A percentile compares a stretch with the other conserved stretches of the same genome.
phyloP scores from a whole-genome alignment of 2,329 filamentous ascomycete genomes.

The Cladosporium sp. region DNA sequence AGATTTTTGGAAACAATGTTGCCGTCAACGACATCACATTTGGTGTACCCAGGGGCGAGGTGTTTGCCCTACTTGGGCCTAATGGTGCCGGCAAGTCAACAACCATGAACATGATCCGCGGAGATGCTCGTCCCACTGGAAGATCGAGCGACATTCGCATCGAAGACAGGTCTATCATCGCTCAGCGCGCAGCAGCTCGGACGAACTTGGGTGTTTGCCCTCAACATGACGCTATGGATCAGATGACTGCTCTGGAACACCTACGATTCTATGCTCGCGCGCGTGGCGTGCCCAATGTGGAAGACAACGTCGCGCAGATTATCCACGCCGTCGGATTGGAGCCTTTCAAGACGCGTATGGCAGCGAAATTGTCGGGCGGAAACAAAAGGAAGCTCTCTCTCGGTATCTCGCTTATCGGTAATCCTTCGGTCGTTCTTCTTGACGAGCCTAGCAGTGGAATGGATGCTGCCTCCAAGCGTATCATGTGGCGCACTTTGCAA shows the following conservation, averaged over 20 bases:
- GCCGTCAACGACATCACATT: conserved; percentile 91
- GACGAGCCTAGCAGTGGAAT: conserved; percentile 89
- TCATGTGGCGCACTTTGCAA: conserved; percentile 87
- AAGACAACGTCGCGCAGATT: conserved; percentile 75
- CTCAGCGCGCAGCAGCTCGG: conserved; percentile 69
- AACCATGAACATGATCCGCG: conserved; percentile 83
- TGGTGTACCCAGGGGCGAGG: conserved; percentile 73
- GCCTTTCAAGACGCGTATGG: conserved; percentile 72
- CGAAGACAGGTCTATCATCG: conserved; percentile 73
- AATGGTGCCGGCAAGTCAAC: conserved; percentile 92
- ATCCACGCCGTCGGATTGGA: conserved; percentile 77
- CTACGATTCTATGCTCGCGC: conserved; percentile 84
- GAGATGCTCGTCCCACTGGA: conserved; percentile 74
- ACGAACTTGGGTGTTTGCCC: conserved; percentile 86
- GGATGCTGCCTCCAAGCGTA: conserved; percentile 84
- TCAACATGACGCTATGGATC: conserved; percentile 73
- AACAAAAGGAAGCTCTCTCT: conserved; percentile 92
- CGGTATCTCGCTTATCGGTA: conserved; percentile 89
- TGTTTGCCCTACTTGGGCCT: conserved; percentile 85
- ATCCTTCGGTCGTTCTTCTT: conserved; percentile 80
- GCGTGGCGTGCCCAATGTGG: conserved; percentile 72
- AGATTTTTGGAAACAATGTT: conserved; percentile 71
- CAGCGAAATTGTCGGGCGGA: conserved; percentile 77
- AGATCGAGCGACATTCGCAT: conserved; percentile 79
- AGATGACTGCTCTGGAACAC: conserved; percentile 87